A percentile compares a stretch with the other conserved stretches of the same genome.
Conservation (phyloP, 2,329 filamentous ascomycete genomes). For the Alternaria consortialis region DNA sequence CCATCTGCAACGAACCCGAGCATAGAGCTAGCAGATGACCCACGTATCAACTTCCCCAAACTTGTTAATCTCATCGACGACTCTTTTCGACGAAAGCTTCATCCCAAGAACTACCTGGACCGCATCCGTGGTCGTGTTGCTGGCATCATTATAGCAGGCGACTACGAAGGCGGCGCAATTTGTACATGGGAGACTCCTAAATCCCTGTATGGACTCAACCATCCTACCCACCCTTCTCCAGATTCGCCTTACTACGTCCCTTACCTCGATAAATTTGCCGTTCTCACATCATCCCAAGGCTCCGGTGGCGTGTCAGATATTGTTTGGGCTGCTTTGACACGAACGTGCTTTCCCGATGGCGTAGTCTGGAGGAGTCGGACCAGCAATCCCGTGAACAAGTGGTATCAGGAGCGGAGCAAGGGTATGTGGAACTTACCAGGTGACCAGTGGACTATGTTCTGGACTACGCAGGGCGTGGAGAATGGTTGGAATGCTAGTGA, state of each 20-base stretch:
- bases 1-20: slow-evolving; percentile 67
- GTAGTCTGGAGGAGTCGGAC: slow-evolving; percentile 92
- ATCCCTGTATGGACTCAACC: slow-evolving; percentile 54
- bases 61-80: slow-evolving; percentile 91
- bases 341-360: slow-evolving; percentile 84
- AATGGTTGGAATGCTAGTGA: slow-evolving; percentile 65
- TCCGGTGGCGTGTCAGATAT: slow-evolving; percentile 93
- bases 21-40: slow-evolving; percentile 75
- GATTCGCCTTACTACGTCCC: slow-evolving; percentile 73
- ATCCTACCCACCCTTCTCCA: slow-evolving; percentile 1
- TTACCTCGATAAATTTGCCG: slow-evolving; percentile 97
- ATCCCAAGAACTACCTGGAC: slow-evolving; percentile 81
- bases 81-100: slow-evolving; percentile 85
- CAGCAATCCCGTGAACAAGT: slow-evolving; percentile 97
- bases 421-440: slow-evolving; percentile 83
- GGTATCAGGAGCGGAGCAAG: slow-evolving; percentile 93
- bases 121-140: slow-evolving; percentile 85
- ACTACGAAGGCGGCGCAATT: slow-evolving; percentile 95
- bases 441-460: slow-evolving; percentile 98
- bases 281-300: slow-evolving; percentile 86
- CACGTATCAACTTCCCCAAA: slow-evolving; percentile 81
- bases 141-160: slow-evolving; percentile 91
- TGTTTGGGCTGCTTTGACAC: slow-evolving; percentile 94
- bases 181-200: slow-evolving; percentile 89
- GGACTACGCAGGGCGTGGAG: slow-evolving; percentile 76